Evolutionary conservation across 2,329 filamentous ascomycete genomes (phyloP).

Genomic region (Diaporthe citri): DNA sequence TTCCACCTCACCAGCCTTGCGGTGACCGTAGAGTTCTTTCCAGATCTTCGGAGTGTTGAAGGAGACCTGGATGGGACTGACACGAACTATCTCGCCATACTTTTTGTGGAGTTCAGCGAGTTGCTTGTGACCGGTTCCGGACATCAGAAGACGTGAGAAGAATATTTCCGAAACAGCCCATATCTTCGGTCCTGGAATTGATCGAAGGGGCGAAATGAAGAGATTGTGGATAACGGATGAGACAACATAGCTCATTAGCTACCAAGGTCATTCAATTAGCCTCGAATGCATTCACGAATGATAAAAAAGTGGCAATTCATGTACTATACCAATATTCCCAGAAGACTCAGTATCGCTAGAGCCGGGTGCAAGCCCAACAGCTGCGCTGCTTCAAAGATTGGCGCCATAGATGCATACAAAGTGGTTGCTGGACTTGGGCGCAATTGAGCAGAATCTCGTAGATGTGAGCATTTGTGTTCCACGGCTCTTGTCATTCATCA

Average conservation of each 20-base stretch:
- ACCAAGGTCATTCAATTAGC: background rate
- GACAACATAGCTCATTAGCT: background rate
- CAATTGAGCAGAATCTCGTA: background rate
- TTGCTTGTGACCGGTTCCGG: slow-evolving; percentile 23
- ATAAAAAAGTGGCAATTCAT: background rate
- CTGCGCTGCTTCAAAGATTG: background rate
- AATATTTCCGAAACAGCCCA: slow-evolving; percentile 12
- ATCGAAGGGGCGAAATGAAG: slow-evolving; percentile 28
- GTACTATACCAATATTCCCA: background rate
- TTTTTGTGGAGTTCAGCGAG: slow-evolving; percentile 13
- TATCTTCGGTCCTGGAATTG: slow-evolving; percentile 29
- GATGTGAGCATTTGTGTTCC: background rate
- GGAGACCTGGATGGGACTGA: slow-evolving; percentile 16
- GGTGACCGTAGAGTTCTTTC: slow-evolving; percentile 31
- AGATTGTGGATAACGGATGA: slow-evolving; percentile 32
- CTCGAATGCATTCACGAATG: background rate
- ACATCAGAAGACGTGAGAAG: background rate
- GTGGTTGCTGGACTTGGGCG: background rate
- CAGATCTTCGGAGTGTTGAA: background rate
- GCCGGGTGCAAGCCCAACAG: background rate
- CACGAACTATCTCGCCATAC: slow-evolving; percentile 30
- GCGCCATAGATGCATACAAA: background rate
- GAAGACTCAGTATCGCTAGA: background rate
- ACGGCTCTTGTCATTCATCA: background rate
- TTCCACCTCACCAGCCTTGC: slow-evolving; percentile 15